Base-by-base conservation (phyloP, 176 grass and related monocot species). In the Bothriochloa decipiens region DNA sequence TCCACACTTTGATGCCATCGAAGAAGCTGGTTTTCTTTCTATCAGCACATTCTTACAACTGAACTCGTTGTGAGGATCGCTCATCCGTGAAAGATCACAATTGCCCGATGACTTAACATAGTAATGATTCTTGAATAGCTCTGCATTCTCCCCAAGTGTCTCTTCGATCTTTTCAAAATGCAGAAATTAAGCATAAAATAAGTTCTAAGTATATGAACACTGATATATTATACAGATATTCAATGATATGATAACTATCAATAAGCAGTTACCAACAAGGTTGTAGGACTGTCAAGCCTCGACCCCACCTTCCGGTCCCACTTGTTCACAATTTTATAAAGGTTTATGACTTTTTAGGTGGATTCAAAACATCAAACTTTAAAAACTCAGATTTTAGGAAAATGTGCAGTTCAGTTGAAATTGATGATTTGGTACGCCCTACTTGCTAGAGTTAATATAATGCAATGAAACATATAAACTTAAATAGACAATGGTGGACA, bases 21-120 rank as follows among this genome's bases (percentile, higher is more conserved):
- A 80, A 36, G 87, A 83, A 86, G 87, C 46, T 72, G 86, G 73
- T 87, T 85, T 90, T 86, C 91, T 95, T 89, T 89, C 96, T 87
- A 95, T 93, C 14, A 98, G 78, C 73, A 95, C 91, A 78, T 92
- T 98, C 91, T 95, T 93, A 46, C 89, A 83, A 66, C 89, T 90
- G 57, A 98, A 98, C 84, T 98, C 96, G 8, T 86, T 84, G 69
- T 98, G 92, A 81, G 96, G 92, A 90, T 98, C 92, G 74, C 96
- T 98, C 91, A 84, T 95, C 41, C 49, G 63, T 49, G 92, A 98
- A 86, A 98, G 89, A 50, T 98, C 96, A 85, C 96, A 98, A 36
- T 98, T 98, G 26, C 96, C 96, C 12, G 96, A 95, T 35, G 87
- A 83, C 88, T 98, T 98, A 49, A 98, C 80, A 93, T 98, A 98